Evolutionary conservation across 345 rosid genomes (phyloP), one percentile per base, ranked within the genome.

Genomic region (Salix exigua): DNA sequence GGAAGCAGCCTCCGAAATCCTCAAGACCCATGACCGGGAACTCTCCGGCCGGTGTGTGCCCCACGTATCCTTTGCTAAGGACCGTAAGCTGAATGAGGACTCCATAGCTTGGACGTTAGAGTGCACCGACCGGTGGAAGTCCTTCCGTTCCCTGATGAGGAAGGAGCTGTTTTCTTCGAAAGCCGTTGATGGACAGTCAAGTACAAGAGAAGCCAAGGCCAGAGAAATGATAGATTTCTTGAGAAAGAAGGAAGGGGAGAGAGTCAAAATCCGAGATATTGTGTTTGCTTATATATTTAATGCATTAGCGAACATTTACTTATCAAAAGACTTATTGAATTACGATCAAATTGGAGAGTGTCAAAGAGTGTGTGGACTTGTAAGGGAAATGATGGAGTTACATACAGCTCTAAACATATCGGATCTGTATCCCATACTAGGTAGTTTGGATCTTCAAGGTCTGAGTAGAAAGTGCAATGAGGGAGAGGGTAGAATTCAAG

Each of bases 1-100:
- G 9, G 60, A 48, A 6, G 82, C 75, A 0, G 85, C 85, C 28
- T 28, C 71, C 5, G 78, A 73, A 53, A 82, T 82, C 33, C 80
- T 82, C 58, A 79, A 51, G 63, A 82, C 82, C 63, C 80, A 73
- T 55, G 80, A 76, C 68, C 68, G 72, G 11, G 60, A 55, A 28
- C 82, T 79, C 68, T 83, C 75, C 16, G 83, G 65, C 44, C 25
- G 85, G 10, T 66, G 37, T 6, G 69, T 72, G 2, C 80, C 80
- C 1, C 50, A 37, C 6, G 75, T 12, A 2, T 50, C 62, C 18
- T 37, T 26, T 7, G 73, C 75, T 4, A 64, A 51, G 50, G 31
- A 66, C 23, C 70, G 38, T 12, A 6, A 82, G 13, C 61, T 48
- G 5, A 73, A 81, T 68, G 18, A n/a, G 18, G 42, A 42, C 6